A percentile compares a stretch with the other conserved stretches of the same genome.
These are phyloP conservation scores for Spiraea crenata DNA, from an alignment of 331 rosid genomes.

Conservation along the genomic window DNA sequence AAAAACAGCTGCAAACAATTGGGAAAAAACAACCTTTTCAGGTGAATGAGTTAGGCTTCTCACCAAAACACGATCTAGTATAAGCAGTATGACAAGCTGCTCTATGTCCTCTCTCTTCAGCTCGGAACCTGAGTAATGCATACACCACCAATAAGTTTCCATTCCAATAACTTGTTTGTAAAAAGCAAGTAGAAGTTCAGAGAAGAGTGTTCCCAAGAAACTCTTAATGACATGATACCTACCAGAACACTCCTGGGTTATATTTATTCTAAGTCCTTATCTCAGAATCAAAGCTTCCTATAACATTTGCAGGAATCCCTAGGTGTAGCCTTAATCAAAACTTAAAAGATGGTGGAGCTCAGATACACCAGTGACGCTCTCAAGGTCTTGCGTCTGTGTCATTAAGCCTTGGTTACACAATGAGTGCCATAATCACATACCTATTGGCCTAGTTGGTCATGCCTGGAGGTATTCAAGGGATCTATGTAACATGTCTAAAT, in stretches of 20 bases:
- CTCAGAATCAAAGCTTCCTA: too few relatives aligned
- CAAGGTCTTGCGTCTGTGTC: too few relatives aligned
- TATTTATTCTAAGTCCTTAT: neutral
- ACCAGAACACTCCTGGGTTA: neutral
- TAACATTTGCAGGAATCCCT: too few relatives aligned
- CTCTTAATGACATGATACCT: neutral
- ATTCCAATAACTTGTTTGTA: neutral
- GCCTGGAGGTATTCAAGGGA: too few relatives aligned
- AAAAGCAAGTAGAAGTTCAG: too few relatives aligned
- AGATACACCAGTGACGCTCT: too few relatives aligned
- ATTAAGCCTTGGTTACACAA: too few relatives aligned
- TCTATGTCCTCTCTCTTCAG: slow-evolving; percentile 80
- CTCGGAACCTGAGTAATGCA: slow-evolving; percentile 57
- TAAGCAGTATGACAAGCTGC: slow-evolving; percentile 76
- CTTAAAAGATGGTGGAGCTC: too few relatives aligned
- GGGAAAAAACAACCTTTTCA: slow-evolving; percentile 14
- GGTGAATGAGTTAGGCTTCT: slow-evolving; percentile 20
- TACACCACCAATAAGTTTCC: slow-evolving; percentile 15
- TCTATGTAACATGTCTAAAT: too few relatives aligned
- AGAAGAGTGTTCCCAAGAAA: neutral
- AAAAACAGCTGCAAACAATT: slow-evolving; percentile 7
- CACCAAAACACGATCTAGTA: slow-evolving; percentile 74
- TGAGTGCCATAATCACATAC: too few relatives aligned
- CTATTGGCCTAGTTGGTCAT: too few relatives aligned
- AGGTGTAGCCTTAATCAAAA: too few relatives aligned